phyloP scores from a whole-genome alignment of 2,329 filamentous ascomycete genomes.

The Aspergillus quadricinctus region DNA sequence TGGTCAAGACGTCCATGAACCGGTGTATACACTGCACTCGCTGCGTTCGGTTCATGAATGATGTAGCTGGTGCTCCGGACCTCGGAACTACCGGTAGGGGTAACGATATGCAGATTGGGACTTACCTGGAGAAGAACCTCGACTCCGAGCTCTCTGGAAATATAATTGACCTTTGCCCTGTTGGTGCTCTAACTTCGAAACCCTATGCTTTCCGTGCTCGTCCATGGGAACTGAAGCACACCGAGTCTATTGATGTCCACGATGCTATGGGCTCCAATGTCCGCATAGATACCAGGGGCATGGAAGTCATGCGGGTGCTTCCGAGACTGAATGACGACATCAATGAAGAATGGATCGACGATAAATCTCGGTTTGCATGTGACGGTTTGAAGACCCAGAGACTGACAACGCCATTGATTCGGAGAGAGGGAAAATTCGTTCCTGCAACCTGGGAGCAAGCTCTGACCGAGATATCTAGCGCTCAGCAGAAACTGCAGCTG shows the following conservation, averaged over 20 bases:
- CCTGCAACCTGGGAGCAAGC: slow-evolving; percentile 95
- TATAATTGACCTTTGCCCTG: slow-evolving; percentile 96
- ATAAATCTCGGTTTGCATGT: slow-evolving; percentile 94
- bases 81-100: slow-evolving; percentile 91
- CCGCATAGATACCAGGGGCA: slow-evolving; percentile 82
- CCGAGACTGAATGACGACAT: slow-evolving; percentile 95
- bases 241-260: slow-evolving; percentile 90
- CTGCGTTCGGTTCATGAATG: slow-evolving; percentile 96
- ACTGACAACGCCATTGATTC: slow-evolving; percentile 85
- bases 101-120: slow-evolving; percentile 96
- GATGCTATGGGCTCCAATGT: slow-evolving; percentile 93
- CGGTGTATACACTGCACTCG: slow-evolving; percentile 98
- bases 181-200: slow-evolving; percentile 93
- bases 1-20: slow-evolving; percentile 99
- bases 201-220: slow-evolving; percentile 95
- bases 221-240: slow-evolving; percentile 95
- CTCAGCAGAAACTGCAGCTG: slow-evolving; percentile 72
- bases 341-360: slow-evolving; percentile 99
- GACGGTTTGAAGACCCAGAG: slow-evolving; percentile 96
- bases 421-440: slow-evolving; percentile 84
- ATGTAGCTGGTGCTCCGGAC: slow-evolving; percentile 92
- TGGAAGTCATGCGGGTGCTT: slow-evolving; percentile 93
- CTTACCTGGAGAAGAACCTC: slow-evolving; percentile 90
- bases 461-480: slow-evolving; percentile 76
- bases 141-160: slow-evolving; percentile 95